Evolutionary conservation across 139 green algal genomes (phyloP).

Genomic region (Closterium sp.): DNA sequence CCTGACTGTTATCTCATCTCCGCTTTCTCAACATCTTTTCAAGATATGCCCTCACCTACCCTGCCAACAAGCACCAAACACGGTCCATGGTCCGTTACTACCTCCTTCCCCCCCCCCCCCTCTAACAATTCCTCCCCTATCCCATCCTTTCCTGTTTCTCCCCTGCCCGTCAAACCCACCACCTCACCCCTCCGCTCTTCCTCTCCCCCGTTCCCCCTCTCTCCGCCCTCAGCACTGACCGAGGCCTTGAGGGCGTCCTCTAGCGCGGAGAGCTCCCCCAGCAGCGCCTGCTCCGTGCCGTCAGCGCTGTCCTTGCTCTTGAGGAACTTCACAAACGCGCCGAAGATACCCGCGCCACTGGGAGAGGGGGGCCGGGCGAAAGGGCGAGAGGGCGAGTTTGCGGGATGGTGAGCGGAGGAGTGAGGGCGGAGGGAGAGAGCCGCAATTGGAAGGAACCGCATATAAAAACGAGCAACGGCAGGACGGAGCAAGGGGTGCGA

Average conservation of each 20-base stretch:
- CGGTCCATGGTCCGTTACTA: too few species aligned
- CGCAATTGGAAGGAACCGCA: too few species aligned
- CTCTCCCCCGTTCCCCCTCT: not conserved
- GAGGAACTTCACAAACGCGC: conserved; percentile 66
- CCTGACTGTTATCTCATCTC: too few species aligned
- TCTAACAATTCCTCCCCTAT: not conserved
- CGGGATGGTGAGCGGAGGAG: too few species aligned
- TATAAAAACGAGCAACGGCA: too few species aligned
- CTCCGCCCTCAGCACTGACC: not conserved
- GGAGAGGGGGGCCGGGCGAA: conserved; percentile 18
- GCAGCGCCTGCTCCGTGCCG: conserved; percentile 59
- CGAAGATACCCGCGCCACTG: conserved; percentile 66
- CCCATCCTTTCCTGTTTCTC: not conserved
- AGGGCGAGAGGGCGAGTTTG: not conserved
- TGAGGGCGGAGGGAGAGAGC: too few species aligned
- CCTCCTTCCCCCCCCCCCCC: too few species aligned
- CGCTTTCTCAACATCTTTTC: too few species aligned
- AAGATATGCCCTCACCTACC: too few species aligned
- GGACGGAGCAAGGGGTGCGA: not conserved
- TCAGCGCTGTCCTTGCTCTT: conserved; percentile 58
- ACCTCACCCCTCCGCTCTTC: not conserved
- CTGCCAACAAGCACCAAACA: too few species aligned
- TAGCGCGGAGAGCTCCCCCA: conserved; percentile 21
- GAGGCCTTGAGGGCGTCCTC: conserved; percentile 10
- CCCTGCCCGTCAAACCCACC: too few species aligned